Base-by-base conservation (phyloP, 192 early-diverging fungal species). In the Entophlyctis luteolus region DNA sequence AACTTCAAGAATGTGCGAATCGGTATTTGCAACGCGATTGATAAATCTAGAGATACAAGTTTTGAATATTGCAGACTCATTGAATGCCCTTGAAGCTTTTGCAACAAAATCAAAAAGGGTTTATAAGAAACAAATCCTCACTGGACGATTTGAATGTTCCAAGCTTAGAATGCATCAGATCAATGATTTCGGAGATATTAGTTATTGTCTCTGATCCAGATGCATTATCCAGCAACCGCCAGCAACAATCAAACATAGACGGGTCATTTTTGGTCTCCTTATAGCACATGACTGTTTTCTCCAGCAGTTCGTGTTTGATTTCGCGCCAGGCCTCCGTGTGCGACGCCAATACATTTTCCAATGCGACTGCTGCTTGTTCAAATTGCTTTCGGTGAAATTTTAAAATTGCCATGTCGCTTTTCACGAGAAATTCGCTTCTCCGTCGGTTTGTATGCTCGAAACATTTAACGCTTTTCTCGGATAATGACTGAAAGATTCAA, bases 341-440 rank as follows among this genome's bases (percentile, higher is more conserved):
- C 82, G 86, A 35, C 77, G 60, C 72, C 73, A 77, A 14, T 78
- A 79, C 39, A 93, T 76, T 1, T 84, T 70, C 52, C 73, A 85
- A 81, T 10, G 86, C 76, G 32, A 76, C 68, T 4, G 83, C 79
- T 1, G 91, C 89, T 66, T 88, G 85, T 5, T 77, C 74, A 56
- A 83, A 89, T 49, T 84, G 82, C 66, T 81, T 75, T 46, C 89
- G 81, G n/a, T 65, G 52, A 66, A 84, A 93, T 72, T 88, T 80
- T 4, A 94, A 72, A 3, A 82, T 72, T 1, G 91, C 91, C 42
- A 93, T 83, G 68, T 94, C 92, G 1, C 86, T 82, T 49, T 88
- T 89, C 22, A 92, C 52, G 29, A 86, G 76, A 27, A 84, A 57
- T 1, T 83, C 79, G 2, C 89, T 87, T 54, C 86, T 76, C 36